Evolutionary conservation across 805 yeast genomes (phyloP).

Genomic region (Torulaspora franciscae): DNA sequence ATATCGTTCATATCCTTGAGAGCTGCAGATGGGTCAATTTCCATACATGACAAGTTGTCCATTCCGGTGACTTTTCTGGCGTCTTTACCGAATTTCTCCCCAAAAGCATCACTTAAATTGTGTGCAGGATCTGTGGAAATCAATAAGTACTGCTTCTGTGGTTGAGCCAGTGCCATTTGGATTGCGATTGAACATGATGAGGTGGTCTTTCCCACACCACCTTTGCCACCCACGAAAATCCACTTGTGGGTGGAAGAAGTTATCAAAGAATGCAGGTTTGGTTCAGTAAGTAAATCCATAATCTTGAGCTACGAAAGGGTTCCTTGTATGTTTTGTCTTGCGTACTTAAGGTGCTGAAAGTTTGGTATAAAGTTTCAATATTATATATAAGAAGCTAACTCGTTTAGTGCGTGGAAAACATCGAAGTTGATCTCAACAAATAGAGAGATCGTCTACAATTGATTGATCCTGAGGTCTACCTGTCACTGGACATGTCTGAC

Average conservation of each 20-base stretch:
- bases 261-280: constrained; percentile 63
- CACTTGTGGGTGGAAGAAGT: constrained; percentile 74
- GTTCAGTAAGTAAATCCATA: constrained; percentile 61
- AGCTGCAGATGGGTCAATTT: constrained; percentile 93
- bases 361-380: too few relatives aligned
- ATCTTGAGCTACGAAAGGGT: background rate
- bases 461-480: background rate
- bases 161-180: constrained; percentile 82
- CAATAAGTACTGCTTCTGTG: constrained; percentile 71
- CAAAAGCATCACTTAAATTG: constrained; percentile 94
- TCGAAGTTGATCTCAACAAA: background rate
- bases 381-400: background rate
- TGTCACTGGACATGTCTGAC: constrained; percentile 25
- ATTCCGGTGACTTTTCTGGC: constrained; percentile 91
- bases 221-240: constrained; percentile 99
- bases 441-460: background rate
- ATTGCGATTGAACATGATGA: constrained; percentile 93
- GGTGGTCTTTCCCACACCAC: constrained; percentile 99
- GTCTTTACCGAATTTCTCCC: constrained; percentile 96
- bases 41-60: constrained; percentile 91
- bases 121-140: constrained; percentile 99
- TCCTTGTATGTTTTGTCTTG: too few relatives aligned
- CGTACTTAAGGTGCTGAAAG: too few relatives aligned
- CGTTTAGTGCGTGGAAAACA: background rate
- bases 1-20: constrained; percentile 75